These are phyloP conservation scores for Davidsoniella virescens DNA, from an alignment of 2,329 filamentous ascomycete genomes.

Conservation along the genomic window DNA sequence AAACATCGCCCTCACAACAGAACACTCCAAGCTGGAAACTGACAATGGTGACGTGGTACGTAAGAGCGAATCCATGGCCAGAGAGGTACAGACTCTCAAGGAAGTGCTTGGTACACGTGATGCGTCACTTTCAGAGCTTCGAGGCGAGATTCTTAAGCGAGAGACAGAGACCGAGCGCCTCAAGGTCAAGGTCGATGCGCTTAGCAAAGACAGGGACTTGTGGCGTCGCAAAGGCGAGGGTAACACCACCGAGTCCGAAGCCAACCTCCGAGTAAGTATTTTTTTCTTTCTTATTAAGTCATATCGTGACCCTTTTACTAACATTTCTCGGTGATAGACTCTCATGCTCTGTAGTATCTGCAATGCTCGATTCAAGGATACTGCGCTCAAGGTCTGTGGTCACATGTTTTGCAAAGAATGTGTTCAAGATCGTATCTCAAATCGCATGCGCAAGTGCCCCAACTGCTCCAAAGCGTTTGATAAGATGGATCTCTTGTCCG, in stretches of 20 bases:
- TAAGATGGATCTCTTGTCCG: conserved; percentile 71
- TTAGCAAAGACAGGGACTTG: conserved; percentile 66
- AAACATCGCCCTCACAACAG: conserved; percentile 50
- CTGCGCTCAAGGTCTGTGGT: conserved; percentile 80
- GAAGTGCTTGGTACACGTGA: conserved; percentile 64
- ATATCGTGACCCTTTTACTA: too few species aligned
- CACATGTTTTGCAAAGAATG: conserved; percentile 88
- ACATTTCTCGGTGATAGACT: conserved; percentile 2
- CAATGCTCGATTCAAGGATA: conserved; percentile 85
- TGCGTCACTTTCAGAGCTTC: conserved; percentile 31
- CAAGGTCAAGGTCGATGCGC: conserved; percentile 59
- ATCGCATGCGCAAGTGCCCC: conserved; percentile 87
- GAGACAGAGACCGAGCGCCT: conserved; percentile 69
- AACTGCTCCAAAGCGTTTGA: conserved; percentile 89
- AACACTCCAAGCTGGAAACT: conserved; percentile 61
- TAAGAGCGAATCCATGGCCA: conserved; percentile 53
- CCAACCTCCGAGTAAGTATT: conserved; percentile 65
- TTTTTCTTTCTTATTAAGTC: too few species aligned
- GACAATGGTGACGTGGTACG: conserved; percentile 54
- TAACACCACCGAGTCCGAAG: conserved; percentile 68
- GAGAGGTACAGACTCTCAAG: conserved; percentile 63
- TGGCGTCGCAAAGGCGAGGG: conserved; percentile 73
- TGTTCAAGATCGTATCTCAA: conserved; percentile 74
- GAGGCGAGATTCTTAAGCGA: conserved; percentile 42
- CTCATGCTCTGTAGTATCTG: conserved; percentile 67